phyloP scores from a whole-genome alignment of 257 asterid species.

The Solanum chilense region DNA sequence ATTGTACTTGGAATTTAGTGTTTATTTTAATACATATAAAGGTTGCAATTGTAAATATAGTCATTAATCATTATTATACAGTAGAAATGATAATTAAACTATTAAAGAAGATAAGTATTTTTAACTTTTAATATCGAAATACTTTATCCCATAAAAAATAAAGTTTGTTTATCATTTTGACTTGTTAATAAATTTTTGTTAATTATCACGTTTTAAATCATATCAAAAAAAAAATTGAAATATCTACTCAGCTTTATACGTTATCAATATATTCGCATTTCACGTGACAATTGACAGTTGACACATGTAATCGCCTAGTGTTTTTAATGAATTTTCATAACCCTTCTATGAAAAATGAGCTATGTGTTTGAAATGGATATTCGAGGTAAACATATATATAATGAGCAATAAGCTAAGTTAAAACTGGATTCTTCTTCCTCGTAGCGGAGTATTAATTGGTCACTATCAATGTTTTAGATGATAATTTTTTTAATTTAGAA shows the following conservation, averaged over 20 bases:
- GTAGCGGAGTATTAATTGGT: not conserved
- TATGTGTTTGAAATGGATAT: not conserved
- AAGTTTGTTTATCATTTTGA: not conserved
- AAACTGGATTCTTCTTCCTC: not conserved
- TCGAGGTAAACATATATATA: not conserved
- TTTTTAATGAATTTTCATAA: not conserved
- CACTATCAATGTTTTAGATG: not conserved
- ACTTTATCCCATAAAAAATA: not conserved
- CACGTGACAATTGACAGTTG: no score
- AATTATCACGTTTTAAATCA: not conserved
- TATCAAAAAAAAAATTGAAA: no score
- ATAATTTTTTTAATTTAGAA: not conserved
- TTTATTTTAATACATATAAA: not conserved
- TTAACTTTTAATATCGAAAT: not conserved
- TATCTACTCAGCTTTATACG: not conserved
- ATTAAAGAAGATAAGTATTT: not conserved
- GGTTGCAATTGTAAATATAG: not conserved
- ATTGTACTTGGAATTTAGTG: not conserved
- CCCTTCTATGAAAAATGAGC: not conserved
- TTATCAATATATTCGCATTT: no score
- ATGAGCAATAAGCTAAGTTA: not conserved
- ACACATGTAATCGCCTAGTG: no score
- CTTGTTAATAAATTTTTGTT: not conserved
- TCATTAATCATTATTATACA: not conserved
- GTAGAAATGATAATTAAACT: not conserved